A percentile compares a stretch with the other conserved stretches of the same genome.
These are phyloP conservation scores for Amauroascus niger DNA, from an alignment of 2,329 filamentous ascomycete genomes.

Conservation along the genomic window DNA sequence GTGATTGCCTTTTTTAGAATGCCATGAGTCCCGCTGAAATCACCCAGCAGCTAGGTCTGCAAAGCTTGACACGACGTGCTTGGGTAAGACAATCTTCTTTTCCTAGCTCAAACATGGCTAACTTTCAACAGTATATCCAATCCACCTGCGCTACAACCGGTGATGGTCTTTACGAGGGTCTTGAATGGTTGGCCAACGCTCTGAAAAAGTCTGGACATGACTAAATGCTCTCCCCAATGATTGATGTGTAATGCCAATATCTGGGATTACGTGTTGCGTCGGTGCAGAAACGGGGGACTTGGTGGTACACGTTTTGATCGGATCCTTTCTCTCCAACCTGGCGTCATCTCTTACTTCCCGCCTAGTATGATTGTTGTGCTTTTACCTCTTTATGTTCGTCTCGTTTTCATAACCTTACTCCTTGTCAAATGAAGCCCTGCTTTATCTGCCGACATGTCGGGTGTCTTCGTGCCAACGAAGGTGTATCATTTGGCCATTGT, in stretches of 20 bases:
- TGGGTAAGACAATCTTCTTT: constrained; percentile 64
- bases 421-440: constrained; percentile 10
- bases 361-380: constrained; percentile 4
- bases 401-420: constrained; percentile 8
- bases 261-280: constrained; percentile 16
- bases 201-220: constrained; percentile 59
- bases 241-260: constrained; percentile 15
- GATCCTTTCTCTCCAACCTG: constrained; percentile 11
- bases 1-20: constrained; percentile 53
- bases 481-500: neutral
- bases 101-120: constrained; percentile 9
- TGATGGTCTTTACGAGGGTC: constrained; percentile 98
- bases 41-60: constrained; percentile 98
- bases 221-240: constrained; percentile 28
- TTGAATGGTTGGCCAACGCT: constrained; percentile 81
- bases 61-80: constrained; percentile 95
- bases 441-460: neutral
- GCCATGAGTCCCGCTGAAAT: constrained; percentile 99
- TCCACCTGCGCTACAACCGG: constrained; percentile 97
- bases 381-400: constrained; percentile 7
- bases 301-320: constrained; percentile 14
- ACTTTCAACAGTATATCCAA: constrained; percentile 74
- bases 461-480: neutral
- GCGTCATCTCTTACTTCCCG: constrained; percentile 13
- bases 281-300: constrained; percentile 15